Conservation (phyloP, 441 rosid genomes). For the Eruca vesicaria region DNA sequence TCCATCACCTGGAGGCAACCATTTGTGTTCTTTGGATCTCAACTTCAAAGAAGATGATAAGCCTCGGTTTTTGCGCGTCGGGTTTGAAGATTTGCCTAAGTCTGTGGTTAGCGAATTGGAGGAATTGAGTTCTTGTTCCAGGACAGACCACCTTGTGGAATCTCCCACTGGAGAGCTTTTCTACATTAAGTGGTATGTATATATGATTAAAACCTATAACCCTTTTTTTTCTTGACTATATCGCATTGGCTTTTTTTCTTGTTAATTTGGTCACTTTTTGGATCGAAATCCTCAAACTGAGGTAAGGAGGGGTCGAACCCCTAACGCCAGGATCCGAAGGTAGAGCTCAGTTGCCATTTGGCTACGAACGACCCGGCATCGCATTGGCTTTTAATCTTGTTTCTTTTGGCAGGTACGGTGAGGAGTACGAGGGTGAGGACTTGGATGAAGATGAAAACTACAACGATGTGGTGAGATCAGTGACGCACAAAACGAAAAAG, state of each 20-base stretch:
- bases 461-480: neutral
- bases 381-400: too few species aligned
- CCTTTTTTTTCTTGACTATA: neutral
- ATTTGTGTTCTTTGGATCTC: neutral
- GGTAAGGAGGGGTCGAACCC: too few species aligned
- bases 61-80: neutral
- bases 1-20: neutral
- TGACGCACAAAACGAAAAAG: neutral
- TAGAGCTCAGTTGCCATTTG: too few species aligned
- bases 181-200: constrained; percentile 9
- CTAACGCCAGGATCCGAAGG: too few species aligned
- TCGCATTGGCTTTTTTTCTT: too few species aligned
- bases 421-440: neutral
- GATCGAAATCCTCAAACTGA: too few species aligned
- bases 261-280: too few species aligned
- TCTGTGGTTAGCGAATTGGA: neutral
- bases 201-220: neutral
- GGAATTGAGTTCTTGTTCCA: neutral
- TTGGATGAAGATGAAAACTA: neutral
- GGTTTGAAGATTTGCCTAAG: neutral
- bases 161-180: constrained; percentile 8
- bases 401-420: neutral
- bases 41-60: neutral
- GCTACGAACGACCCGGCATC: too few species aligned
- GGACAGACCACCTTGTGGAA: constrained; percentile 15